Evolutionary conservation across 2,329 filamentous ascomycete species (phyloP).

Genomic region (Apiospora aurea): DNA sequence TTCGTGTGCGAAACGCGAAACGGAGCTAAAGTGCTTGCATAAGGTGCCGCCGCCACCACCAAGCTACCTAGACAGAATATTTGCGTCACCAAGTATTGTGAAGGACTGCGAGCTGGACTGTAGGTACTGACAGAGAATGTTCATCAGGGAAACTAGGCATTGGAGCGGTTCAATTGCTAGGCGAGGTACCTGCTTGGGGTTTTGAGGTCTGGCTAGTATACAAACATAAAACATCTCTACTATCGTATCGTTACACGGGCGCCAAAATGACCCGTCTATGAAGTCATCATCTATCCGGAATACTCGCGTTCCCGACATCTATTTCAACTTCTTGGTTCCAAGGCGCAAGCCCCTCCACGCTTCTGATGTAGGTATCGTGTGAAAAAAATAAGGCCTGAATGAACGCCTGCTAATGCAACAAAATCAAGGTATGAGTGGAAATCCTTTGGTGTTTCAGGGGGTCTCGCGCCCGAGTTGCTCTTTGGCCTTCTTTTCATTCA

Average conservation of each 20-base stretch:
- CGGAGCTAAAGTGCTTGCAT: slow-evolving; percentile 9
- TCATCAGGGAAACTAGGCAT: background rate
- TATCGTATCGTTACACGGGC: slow-evolving; percentile 13
- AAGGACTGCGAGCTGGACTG: background rate
- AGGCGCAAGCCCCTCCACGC: background rate
- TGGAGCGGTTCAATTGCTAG: background rate
- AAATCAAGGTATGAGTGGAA: slow-evolving; percentile 28
- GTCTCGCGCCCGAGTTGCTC: slow-evolving; percentile 33
- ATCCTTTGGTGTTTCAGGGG: slow-evolving; percentile 26
- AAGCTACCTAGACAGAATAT: background rate
- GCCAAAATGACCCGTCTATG: slow-evolving; percentile 1
- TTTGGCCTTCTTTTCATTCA: slow-evolving; percentile 64
- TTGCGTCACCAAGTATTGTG: background rate
- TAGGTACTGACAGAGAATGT: background rate
- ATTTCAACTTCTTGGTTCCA: background rate
- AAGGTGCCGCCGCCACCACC: background rate
- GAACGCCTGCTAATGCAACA: slow-evolving; percentile 43
- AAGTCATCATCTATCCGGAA: slow-evolving; percentile 8
- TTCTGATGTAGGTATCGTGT: slow-evolving; percentile 39
- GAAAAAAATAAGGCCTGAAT: slow-evolving; percentile 27
- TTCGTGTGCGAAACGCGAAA: slow-evolving; percentile 13
- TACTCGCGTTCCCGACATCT: slow-evolving; percentile 16
- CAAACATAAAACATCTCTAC: slow-evolving; percentile 1
- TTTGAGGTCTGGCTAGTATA: slow-evolving; percentile 2
- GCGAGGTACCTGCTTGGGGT: background rate